phyloP scores from a whole-genome alignment of 371 early-diverging fungal genomes.

The Mortierella sp. region DNA sequence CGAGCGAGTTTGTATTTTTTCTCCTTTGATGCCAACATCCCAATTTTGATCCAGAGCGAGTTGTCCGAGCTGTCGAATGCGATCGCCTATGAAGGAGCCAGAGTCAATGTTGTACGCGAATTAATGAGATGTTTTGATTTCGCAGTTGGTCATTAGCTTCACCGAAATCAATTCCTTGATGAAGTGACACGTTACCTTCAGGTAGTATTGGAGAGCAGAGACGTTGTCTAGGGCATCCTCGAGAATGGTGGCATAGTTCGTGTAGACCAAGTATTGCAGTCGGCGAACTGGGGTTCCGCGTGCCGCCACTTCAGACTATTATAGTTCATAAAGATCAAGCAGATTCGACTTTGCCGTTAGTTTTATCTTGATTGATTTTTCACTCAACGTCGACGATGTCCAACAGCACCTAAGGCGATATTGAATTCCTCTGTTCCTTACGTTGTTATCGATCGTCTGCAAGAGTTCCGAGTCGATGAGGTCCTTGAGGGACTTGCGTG shows the following conservation, averaged over 20 bases:
- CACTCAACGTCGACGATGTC: neutral
- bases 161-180: neutral
- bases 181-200: slow-evolving; percentile 58
- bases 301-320: slow-evolving; percentile 46
- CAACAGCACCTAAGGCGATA: slow-evolving; percentile 1
- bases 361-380: neutral
- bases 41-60: slow-evolving; percentile 69
- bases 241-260: slow-evolving; percentile 71
- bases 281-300: slow-evolving; percentile 56
- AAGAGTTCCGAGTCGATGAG: slow-evolving; percentile 62
- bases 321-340: neutral
- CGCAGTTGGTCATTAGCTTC: too few species aligned
- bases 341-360: neutral
- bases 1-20: slow-evolving; percentile 64
- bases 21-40: slow-evolving; percentile 59
- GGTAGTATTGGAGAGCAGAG: slow-evolving; percentile 63
- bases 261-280: slow-evolving; percentile 69
- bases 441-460: slow-evolving; percentile 57
- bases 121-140: too few species aligned
- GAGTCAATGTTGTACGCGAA: too few species aligned
- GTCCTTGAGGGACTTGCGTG: slow-evolving; percentile 61
- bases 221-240: slow-evolving; percentile 57
- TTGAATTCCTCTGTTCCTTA: neutral
- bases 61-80: slow-evolving; percentile 68
- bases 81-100: slow-evolving; percentile 58